Conservation (phyloP, 169 alveolate species). For the Plasmodium falciparum region DNA sequence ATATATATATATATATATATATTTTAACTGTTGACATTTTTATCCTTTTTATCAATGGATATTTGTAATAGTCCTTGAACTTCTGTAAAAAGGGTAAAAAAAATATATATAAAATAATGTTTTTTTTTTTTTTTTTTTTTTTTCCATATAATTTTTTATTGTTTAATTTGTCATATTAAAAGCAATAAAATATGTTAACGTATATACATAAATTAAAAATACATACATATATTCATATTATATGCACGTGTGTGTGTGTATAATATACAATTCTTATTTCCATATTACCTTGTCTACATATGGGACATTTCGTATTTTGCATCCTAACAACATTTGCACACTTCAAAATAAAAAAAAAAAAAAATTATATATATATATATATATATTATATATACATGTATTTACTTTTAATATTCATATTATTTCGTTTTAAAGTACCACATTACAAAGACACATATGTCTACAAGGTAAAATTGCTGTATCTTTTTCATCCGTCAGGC, state of each 20-base stretch:
- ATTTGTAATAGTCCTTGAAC: conserved; percentile 47
- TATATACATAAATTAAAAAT: not conserved
- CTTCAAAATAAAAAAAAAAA: conserved; percentile 14
- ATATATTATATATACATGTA: not conserved
- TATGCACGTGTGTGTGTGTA: not conserved
- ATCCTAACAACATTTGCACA: conserved; percentile 84
- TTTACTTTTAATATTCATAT: not conserved
- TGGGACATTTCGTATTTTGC: conserved; percentile 85
- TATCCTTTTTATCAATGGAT: conserved; percentile 29
- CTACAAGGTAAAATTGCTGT: conserved; percentile 88
- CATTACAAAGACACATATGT: conserved; percentile 87
- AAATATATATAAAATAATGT: not conserved
- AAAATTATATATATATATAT: not conserved
- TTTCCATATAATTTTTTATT: too few relatives aligned
- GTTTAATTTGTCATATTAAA: too few relatives aligned
- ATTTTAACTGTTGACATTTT: too few relatives aligned
- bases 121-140: not conserved
- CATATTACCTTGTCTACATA: conserved; percentile 81
- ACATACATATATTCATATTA: not conserved
- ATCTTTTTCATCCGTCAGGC: conserved; percentile 81
- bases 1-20: too few relatives aligned
- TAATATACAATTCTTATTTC: too few relatives aligned
- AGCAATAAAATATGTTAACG: not conserved
- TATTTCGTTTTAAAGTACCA: conserved; percentile 52
- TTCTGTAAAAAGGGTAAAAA: conserved; percentile 18